These are phyloP conservation scores for Dendrobium nobile DNA, from an alignment of 106 monocot species.

Conservation along the genomic window DNA sequence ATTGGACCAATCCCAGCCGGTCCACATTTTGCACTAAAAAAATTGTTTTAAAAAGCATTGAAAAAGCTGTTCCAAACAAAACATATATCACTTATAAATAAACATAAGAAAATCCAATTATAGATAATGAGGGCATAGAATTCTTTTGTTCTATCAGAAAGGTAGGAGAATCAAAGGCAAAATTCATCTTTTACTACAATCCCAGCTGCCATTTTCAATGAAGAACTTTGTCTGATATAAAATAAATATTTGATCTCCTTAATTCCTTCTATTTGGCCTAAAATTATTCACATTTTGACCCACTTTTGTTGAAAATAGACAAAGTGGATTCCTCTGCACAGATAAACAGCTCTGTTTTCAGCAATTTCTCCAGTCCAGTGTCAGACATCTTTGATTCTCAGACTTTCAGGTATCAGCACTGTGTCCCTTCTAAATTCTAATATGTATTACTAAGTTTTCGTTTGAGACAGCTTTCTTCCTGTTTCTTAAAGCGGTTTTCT, in stretches of 20 bases:
- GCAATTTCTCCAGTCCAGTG: slow-evolving; percentile 10
- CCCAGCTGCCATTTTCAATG: background rate
- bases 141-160: too few species aligned
- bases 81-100: too few species aligned
- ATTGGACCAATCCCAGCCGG: too few species aligned
- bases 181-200: background rate
- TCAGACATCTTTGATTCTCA: slow-evolving; percentile 22
- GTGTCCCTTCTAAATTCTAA: background rate
- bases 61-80: too few species aligned
- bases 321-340: slow-evolving; percentile 11
- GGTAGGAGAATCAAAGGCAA: too few species aligned
- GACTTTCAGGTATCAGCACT: slow-evolving; percentile 29
- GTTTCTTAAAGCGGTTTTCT: too few species aligned
- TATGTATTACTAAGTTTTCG: background rate
- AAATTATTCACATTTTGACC: background rate
- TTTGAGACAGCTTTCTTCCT: too few species aligned
- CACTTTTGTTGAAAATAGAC: background rate
- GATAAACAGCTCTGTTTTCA: slow-evolving; percentile 11
- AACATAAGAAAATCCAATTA: too few species aligned
- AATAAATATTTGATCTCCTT: background rate
- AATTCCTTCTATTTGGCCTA: background rate
- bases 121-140: too few species aligned
- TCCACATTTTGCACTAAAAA: too few species aligned
- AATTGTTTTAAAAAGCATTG: too few species aligned
- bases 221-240: background rate